Base-by-base conservation (phyloP, 2,329 filamentous ascomycete species). In the Colletotrichum sojae region DNA sequence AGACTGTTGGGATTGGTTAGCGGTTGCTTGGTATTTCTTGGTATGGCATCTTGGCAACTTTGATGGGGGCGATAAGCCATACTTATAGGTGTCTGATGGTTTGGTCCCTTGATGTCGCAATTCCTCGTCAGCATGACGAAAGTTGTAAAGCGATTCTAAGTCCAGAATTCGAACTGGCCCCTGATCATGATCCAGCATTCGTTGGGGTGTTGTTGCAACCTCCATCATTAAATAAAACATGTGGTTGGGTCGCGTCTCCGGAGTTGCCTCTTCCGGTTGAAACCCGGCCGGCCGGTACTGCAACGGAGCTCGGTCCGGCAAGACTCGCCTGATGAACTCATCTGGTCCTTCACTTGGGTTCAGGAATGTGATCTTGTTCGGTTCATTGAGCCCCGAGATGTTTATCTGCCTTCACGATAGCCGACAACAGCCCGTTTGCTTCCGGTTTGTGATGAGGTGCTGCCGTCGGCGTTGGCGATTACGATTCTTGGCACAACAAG, bases 1-100 rank as follows among this genome's bases (percentile, higher is more conserved):
- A 40, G 52, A 25, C 43, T 16, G 12, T 13, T n/a, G 15, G 9
- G 4, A 6, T n/a, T n/a, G 31, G 1, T 40, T 55, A 60, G 55
- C 49, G 61, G 40, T 55, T 54, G 49, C 66, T 69, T 65, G 55
- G 61, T 69, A 59, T 64, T 43, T 49, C 66, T 60, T 65, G 66
- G 66, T 59, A 55, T 8, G 10, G 20, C 31, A 16, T 43, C 66
- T 69, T 69, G 66, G 61, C 66, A 65, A 55, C 66, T 45, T 55
- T 54, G 20, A 18, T 43, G 27, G 8, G 27, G 15, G 9, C 43
- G 49, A 39, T 18, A 31, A 45, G 5, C 3, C 15, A 27, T 27
- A 22, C 20, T 55, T 54, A 40, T 48, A 60, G 36, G 6, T 48
- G 22, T 25, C 8, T 20, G 18, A 15, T 4, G 40, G 22, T 18